Evolutionary conservation across 2,329 filamentous ascomycete species (phyloP), one percentile per base, ranked within the genome.

Genomic region (Fusarium mangiferae): DNA sequence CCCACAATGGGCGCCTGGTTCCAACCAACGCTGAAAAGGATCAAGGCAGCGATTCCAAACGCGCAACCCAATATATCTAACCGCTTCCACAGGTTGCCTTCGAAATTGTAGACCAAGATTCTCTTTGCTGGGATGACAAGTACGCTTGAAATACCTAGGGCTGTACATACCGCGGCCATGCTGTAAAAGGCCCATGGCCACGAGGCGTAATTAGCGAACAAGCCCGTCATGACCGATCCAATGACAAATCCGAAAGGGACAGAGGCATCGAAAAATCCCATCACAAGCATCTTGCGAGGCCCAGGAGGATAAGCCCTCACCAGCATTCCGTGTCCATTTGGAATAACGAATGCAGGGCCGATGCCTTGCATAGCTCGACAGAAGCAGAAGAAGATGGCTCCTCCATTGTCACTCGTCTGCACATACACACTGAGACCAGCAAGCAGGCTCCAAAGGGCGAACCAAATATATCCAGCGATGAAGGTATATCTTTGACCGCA

Each of bases 121-220:
- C 63, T 71, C 39, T 68, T 75, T 10, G 48, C 49, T 1, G 77
- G 76, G 18, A 79, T 58, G 7, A 77, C 62, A 55, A 79, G 67
- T 44, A 76, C 36, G 54, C 77, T 73, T n/a, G 75, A 60, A 18
- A 70, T 57, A 4, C 73, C 74, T 8, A 77, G 42, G 3, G 75
- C 76, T 9, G 74, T 44, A 24, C 72, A 78, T 38, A 78, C 75
- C 2, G 73, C 52, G 15, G 74, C 55, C 35, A 76, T 26, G 30
- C 67, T 72, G 48, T 78, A 78, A 42, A 78, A 78, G 2, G 66
- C 76, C 77, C 77, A 78, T 3, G 75, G 65, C 77, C 77, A 78
- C 28, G 73, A 77, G 13, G 58, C 62, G 38, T 75, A 77, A 26
- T 66, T 59, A 15, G 69, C 70, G 46, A 78, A 76, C 18, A 78